Evolutionary conservation across 768 basidiomycete species (phyloP).

Genomic region (Lactarius evosmus): DNA sequence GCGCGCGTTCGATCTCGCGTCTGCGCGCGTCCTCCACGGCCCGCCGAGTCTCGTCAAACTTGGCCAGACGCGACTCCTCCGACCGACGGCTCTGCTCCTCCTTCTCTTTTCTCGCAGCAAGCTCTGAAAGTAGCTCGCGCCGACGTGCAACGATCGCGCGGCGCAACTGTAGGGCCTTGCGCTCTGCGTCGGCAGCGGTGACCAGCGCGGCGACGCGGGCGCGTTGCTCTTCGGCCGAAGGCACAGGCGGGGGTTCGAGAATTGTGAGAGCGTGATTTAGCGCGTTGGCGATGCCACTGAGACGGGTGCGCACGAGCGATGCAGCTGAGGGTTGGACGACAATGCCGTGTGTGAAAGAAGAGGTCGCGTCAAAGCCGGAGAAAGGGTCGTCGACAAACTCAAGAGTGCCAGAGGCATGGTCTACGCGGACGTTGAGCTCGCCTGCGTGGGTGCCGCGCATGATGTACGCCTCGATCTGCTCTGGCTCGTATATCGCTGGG

Average conservation of each 20-base stretch:
- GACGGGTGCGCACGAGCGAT: slow-evolving; percentile 71
- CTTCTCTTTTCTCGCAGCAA: slow-evolving; percentile 81
- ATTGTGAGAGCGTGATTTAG: slow-evolving; percentile 67
- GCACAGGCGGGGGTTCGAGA: slow-evolving; percentile 46
- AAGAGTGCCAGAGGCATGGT: slow-evolving; percentile 84
- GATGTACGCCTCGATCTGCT: slow-evolving; percentile 84
- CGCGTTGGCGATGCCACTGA: slow-evolving; percentile 69
- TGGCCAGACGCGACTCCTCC: slow-evolving; percentile 60
- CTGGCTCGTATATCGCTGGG: slow-evolving; percentile 53
- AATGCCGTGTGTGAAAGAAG: slow-evolving; percentile 37
- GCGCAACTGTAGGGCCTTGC: slow-evolving; percentile 70
- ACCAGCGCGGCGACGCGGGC: slow-evolving; percentile 58
- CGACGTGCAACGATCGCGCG: slow-evolving; percentile 83
- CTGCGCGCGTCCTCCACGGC: slow-evolving; percentile 60
- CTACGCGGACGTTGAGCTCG: slow-evolving; percentile 81
- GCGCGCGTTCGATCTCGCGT: slow-evolving; percentile 61
- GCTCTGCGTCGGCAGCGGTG: slow-evolving; percentile 65
- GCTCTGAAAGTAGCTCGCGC: slow-evolving; percentile 78
- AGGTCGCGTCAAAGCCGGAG: slow-evolving; percentile 36
- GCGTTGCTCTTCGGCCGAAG: slow-evolving; percentile 54
- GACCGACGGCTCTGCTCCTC: slow-evolving; percentile 80
- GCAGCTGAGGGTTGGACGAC: slow-evolving; percentile 68
- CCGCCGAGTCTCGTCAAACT: slow-evolving; percentile 63
- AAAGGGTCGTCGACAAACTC: slow-evolving; percentile 81
- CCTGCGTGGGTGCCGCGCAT: slow-evolving; percentile 89